Evolutionary conservation across 345 rosid genomes (phyloP), one percentile per base, ranked within the genome.

Genomic region (thale cress (Arabidopsis thaliana)): DNA sequence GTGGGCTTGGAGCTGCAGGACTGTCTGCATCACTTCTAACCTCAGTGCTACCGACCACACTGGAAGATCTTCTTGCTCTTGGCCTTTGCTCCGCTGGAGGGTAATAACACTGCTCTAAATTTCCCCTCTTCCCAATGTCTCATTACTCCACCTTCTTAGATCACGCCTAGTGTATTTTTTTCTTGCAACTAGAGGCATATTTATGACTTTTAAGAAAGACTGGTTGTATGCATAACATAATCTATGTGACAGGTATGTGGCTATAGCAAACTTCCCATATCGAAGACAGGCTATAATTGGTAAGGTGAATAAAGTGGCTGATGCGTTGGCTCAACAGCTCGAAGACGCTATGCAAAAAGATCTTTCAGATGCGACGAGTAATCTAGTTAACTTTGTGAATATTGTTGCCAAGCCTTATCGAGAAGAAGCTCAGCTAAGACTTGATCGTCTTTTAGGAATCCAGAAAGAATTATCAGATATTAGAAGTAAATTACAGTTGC

Each of bases 61-160:
- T 90, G 74, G 98, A 91, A 80, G 99, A 92, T 86, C 97, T 95
- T 80, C 97, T 92, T 33, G 97, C 93, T 41, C 88, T 92, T 32
- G 91, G 93, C 69, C 86, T 95, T 71, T 95, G 97, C 79, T 92
- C 97, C n/a, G 96, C 96, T 67, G 97, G 96, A 80, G 99, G 99
- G 97, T 95, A 67, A 33, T 57, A 16, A 52, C 4, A 33, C 59
- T 12, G 72, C 78, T 67, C 63, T 74, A 60, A 59, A 24, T 59
- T 28, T 66, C 52, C 33, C 61, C 7, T 23, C 22, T 14, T 59
- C 59, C 20, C 69, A 32, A 37, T 33, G 24, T 38, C 59, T 66
- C 64, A 34, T 55, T 36, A 34, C 62, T 59, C 41, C 11, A 60
- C 48, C 3, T 32, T 53, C 33, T 55, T 71, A 38, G 44, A 62